Conservation (phyloP, 495 filamentous ascomycete species). For the Clavariopsis aquatica region DNA sequence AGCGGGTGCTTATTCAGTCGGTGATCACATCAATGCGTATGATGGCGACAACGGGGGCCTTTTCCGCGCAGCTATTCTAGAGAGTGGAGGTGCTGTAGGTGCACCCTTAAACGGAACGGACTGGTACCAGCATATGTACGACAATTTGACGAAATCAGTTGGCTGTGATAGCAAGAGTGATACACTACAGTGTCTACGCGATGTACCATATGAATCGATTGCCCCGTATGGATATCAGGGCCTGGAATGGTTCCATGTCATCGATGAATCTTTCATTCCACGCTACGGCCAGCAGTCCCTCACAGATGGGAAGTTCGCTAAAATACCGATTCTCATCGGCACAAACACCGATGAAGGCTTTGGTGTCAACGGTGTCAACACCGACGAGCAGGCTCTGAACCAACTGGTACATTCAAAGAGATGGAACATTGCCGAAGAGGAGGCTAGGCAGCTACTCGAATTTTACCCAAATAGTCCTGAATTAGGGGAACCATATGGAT, state of each 20-base stretch:
- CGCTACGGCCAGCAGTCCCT: slow-evolving; percentile 45
- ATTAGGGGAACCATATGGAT: slow-evolving; percentile 57
- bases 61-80: slow-evolving; percentile 70
- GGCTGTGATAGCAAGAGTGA: slow-evolving; percentile 58
- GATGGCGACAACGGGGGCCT: slow-evolving; percentile 39
- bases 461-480: slow-evolving; percentile 53
- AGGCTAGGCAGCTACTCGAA: slow-evolving; percentile 52
- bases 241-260: slow-evolving; percentile 61
- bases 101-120: slow-evolving; percentile 53
- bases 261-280: slow-evolving; percentile 47
- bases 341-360: slow-evolving; percentile 49
- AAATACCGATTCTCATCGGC: slow-evolving; percentile 26
- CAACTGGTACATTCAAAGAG: slow-evolving; percentile 43
- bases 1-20: slow-evolving; percentile 56
- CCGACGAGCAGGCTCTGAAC: slow-evolving; percentile 46
- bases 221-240: neutral
- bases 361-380: slow-evolving; percentile 62
- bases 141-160: slow-evolving; percentile 55
- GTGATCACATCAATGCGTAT: slow-evolving; percentile 43
- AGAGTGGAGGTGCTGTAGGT: slow-evolving; percentile 58
- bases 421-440: slow-evolving; percentile 45
- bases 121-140: slow-evolving; percentile 62
- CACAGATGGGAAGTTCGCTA: slow-evolving; percentile 37
- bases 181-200: slow-evolving; percentile 63
- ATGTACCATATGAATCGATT: slow-evolving; percentile 52